A percentile compares a stretch with the other conserved stretches of the same genome.
phyloP scores from a whole-genome alignment of 2,329 filamentous ascomycete genomes.

The Curvularia sp. region DNA sequence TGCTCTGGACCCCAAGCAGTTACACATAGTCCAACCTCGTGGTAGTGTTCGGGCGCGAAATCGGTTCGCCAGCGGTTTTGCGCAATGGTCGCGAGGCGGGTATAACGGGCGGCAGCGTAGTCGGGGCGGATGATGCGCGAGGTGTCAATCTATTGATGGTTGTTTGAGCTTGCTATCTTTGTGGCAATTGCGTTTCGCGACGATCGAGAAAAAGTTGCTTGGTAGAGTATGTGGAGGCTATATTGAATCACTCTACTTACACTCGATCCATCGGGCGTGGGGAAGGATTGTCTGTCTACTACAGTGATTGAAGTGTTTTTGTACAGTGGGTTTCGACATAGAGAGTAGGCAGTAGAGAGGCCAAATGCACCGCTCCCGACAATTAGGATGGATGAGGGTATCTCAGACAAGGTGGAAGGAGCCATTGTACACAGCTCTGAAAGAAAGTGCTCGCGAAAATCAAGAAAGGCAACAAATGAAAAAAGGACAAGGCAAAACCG shows the following conservation, averaged over 20 bases:
- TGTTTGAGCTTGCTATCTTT: conserved; percentile 8
- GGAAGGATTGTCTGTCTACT: conserved; percentile 65
- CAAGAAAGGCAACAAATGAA: conserved; percentile 8
- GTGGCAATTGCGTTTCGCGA: neutral
- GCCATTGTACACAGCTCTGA: conserved; percentile 28
- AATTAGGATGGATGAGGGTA: conserved; percentile 57
- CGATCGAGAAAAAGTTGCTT: neutral
- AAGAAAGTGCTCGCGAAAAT: conserved; percentile 1
- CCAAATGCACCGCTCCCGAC: conserved; percentile 63
- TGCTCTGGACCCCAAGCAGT: conserved; percentile 62
- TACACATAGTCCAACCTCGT: conserved; percentile 72
- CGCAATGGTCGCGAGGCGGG: conserved; percentile 73
- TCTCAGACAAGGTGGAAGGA: conserved; percentile 23
- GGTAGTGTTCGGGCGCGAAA: conserved; percentile 71
- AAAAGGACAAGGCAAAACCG: conserved; percentile 1
- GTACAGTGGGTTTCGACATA: conserved; percentile 67
- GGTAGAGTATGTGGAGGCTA: neutral
- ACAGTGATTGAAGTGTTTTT: conserved; percentile 63
- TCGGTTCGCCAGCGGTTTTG: conserved; percentile 73
- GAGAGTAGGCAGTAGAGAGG: conserved; percentile 71
- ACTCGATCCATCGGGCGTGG: conserved; percentile 65
- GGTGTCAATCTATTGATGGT: conserved; percentile 57
- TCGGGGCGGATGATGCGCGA: conserved; percentile 73
- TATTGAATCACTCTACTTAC: conserved; percentile 39
- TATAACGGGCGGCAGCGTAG: conserved; percentile 82